These are phyloP conservation scores for Nemania sp. DNA, from an alignment of 2,329 filamentous ascomycete species.

Conservation along the genomic window DNA sequence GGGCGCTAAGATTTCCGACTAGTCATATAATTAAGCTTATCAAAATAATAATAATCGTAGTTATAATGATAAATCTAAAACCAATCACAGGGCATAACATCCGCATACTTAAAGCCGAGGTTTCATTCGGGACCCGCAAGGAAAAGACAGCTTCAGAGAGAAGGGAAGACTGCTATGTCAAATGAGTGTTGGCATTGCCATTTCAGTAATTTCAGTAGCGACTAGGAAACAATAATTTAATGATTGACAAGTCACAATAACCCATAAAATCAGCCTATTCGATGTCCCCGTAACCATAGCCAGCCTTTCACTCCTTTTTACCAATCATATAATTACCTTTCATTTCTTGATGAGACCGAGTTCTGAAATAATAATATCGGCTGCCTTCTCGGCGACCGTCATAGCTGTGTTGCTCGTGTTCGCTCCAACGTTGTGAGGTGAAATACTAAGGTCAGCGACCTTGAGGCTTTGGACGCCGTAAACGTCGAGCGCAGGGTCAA, in stretches of 20 bases:
- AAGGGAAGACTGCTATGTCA: not conserved
- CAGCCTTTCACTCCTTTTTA: not conserved
- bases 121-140: no score
- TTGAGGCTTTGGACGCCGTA: constrained; percentile 48
- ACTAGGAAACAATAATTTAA: not conserved
- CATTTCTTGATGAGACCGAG: not conserved
- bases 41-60: constrained; percentile 1
- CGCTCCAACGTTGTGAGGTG: not conserved
- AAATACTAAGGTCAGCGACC: constrained; percentile 15
- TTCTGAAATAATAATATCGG: constrained; percentile 11
- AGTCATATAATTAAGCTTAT: not conserved
- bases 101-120: not conserved
- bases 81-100: not conserved
- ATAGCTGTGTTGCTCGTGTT: constrained; percentile 23
- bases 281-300: not conserved
- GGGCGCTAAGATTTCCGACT: no score
- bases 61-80: not conserved
- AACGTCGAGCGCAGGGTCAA: constrained; percentile 54
- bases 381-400: constrained; percentile 5
- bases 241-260: constrained; percentile 5
- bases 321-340: not conserved
- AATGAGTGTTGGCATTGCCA: constrained; percentile 7
- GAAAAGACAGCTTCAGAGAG: not conserved
- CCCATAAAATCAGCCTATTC: not conserved
- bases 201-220: not conserved